Percentiles rank a stretch among this genome's conserved stretches.
Evolutionary conservation across 257 asterid genomes (phyloP).

Genomic region (Solanum virginianum): DNA sequence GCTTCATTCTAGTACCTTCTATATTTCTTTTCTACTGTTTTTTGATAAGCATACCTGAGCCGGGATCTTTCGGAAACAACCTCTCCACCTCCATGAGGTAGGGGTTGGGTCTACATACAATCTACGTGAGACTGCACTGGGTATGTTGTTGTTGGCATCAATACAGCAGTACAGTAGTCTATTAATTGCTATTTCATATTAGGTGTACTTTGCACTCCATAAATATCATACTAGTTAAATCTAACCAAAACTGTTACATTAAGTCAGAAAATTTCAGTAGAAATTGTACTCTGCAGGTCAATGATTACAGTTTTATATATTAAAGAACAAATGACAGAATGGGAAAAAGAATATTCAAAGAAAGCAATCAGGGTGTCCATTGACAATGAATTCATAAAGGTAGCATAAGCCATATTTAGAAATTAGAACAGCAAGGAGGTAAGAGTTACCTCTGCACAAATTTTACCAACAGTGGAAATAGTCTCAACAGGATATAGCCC

Average conservation of each 20-base stretch:
- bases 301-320: neutral
- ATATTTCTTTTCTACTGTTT: too few species aligned
- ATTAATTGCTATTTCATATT: neutral
- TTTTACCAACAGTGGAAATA: conserved; percentile 73
- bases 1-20: too few species aligned
- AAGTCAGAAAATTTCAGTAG: neutral
- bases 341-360: neutral
- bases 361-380: neutral
- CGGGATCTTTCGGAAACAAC: too few species aligned
- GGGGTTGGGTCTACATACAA: too few species aligned
- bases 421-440: neutral
- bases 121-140: too few species aligned
- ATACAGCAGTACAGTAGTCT: neutral
- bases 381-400: neutral
- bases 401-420: neutral
- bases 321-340: neutral
- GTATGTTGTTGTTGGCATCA: neutral
- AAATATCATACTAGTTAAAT: neutral
- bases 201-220: neutral
- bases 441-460: conserved; percentile 56
- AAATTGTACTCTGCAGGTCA: neutral
- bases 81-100: too few species aligned
- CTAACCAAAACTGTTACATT: neutral
- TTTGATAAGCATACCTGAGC: too few species aligned
- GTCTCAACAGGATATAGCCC: conserved; percentile 88